Percentiles rank a stretch among this genome's conserved stretches.
phyloP scores from a whole-genome alignment of 495 filamentous ascomycete genomes.

The Tuber brumale region DNA sequence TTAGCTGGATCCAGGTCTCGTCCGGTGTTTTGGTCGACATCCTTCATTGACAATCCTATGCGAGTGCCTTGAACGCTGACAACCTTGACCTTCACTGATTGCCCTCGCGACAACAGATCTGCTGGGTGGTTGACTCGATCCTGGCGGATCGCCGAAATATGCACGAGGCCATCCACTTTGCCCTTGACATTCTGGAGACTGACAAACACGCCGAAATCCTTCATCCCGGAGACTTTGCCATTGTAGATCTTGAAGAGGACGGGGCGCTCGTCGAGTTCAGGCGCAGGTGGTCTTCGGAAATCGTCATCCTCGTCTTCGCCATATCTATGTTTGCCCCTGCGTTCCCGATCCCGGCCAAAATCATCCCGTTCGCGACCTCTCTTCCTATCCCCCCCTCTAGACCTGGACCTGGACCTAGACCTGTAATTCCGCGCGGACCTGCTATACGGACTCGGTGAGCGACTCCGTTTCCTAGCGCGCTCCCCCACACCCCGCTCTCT shows the following conservation, averaged over 20 bases:
- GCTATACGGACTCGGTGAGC: conserved; percentile 34
- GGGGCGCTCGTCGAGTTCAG: conserved; percentile 72
- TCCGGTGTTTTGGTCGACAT: conserved; percentile 87
- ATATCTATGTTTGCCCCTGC: conserved; percentile 46
- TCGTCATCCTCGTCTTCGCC: conserved; percentile 52
- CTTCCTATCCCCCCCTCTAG: conserved; percentile 49
- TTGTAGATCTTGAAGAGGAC: conserved; percentile 83
- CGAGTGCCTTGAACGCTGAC: conserved; percentile 71
- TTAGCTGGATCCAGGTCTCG: conserved; percentile 74
- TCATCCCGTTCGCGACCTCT: conserved; percentile 46
- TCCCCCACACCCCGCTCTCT: conserved; percentile 13
- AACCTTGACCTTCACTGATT: conserved; percentile 89
- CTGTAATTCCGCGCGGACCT: conserved; percentile 41
- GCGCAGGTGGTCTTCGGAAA: conserved; percentile 64
- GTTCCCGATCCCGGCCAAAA: conserved; percentile 47
- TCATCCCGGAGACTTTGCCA: conserved; percentile 81
- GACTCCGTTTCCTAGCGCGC: conserved; percentile 25
- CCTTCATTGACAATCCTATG: conserved; percentile 92
- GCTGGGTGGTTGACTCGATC: conserved; percentile 85
- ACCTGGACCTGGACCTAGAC: conserved; percentile 45
- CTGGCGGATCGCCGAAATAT: conserved; percentile 89
- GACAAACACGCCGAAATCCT: conserved; percentile 94
- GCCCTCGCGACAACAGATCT: conserved; percentile 72
- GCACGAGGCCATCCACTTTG: conserved; percentile 87
- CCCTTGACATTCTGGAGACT: conserved; percentile 75